Percentiles rank a stretch among this genome's conserved stretches.
phyloP scores from a whole-genome alignment of 257 asterid genomes.

The Plantago ovata region DNA sequence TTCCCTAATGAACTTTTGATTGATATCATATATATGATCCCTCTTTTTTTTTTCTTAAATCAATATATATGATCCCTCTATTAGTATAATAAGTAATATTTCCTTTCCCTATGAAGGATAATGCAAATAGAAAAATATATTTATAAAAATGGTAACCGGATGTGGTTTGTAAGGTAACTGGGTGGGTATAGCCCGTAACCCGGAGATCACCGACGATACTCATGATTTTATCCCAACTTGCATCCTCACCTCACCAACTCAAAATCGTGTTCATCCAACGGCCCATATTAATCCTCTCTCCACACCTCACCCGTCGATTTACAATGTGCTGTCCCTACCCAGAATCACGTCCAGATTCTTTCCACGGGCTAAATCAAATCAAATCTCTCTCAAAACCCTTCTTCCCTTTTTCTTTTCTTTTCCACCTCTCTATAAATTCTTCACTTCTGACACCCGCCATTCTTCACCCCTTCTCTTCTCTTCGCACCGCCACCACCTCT shows the following conservation, averaged over 20 bases:
- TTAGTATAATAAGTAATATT: too few relatives aligned
- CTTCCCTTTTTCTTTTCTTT: neutral
- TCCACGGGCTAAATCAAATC: neutral
- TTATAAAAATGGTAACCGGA: slow-evolving; percentile 4
- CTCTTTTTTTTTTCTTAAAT: too few relatives aligned
- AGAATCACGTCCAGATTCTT: slow-evolving; percentile 9
- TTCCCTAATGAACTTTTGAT: too few relatives aligned
- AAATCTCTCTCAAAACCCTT: neutral
- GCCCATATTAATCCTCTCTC: neutral
- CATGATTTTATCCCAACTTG: neutral
- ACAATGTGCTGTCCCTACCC: slow-evolving; percentile 4
- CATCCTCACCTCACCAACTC: too few relatives aligned
- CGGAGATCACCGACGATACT: neutral
- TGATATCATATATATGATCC: too few relatives aligned
- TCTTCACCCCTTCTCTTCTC: too few relatives aligned
- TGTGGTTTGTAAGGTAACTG: neutral
- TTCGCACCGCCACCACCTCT: too few relatives aligned
- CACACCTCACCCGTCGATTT: slow-evolving; percentile 11
- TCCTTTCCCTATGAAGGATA: too few relatives aligned
- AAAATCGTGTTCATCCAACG: too few relatives aligned
- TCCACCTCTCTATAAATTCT: slow-evolving; percentile 5
- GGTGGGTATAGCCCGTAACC: neutral
- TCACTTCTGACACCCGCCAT: neutral
- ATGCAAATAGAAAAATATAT: too few relatives aligned
- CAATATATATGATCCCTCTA: too few relatives aligned